Evolutionary conservation across 768 basidiomycete genomes (phyloP).

Genomic region (Kondoa malvinella): DNA sequence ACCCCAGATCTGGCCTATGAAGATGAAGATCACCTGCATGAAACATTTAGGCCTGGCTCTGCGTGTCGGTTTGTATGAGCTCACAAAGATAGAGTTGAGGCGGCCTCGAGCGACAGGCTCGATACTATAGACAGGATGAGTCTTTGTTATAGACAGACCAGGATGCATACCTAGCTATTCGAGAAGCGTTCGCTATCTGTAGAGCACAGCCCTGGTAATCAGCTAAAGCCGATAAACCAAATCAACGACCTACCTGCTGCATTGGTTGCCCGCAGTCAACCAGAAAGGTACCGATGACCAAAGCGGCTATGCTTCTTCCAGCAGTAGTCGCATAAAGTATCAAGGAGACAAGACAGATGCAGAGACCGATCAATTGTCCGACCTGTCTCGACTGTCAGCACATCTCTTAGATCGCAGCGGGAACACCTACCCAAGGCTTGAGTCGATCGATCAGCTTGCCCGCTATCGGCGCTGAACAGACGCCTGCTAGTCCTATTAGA

Average conservation of each 20-base stretch:
- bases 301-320: neutral
- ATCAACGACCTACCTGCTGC: too few species aligned
- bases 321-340: neutral
- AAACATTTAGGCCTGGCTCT: too few species aligned
- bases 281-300: neutral
- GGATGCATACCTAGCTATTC: too few species aligned
- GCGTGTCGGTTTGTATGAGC: too few species aligned
- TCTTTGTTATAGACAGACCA: too few species aligned
- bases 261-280: neutral
- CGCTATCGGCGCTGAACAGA: constrained; percentile 49
- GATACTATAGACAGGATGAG: too few species aligned
- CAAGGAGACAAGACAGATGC: neutral
- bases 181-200: neutral
- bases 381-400: too few species aligned
- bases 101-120: neutral
- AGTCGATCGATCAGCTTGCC: constrained; percentile 54
- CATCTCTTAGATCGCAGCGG: constrained; percentile 45
- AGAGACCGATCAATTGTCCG: neutral
- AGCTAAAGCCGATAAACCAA: too few species aligned
- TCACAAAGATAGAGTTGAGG: neutral
- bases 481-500: constrained; percentile 50
- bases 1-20: neutral
- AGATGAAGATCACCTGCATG: neutral
- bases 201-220: too few species aligned
- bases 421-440: constrained; percentile 59